Base-by-base conservation (phyloP, 192 early-diverging fungal genomes). In the Backusella mclennaniae region DNA sequence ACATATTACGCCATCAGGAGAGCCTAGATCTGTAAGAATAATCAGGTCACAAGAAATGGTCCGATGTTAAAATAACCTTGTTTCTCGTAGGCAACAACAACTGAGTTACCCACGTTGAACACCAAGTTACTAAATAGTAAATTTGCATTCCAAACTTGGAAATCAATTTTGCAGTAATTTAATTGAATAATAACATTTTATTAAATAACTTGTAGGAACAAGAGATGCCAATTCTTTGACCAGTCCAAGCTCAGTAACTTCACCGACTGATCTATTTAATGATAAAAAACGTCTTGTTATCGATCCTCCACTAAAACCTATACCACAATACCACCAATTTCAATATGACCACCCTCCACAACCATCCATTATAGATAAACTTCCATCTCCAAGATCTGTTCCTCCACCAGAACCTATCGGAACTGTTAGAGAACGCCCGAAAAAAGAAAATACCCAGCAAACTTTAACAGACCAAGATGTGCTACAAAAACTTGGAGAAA, bases 401-500 rank as follows among this genome's bases (percentile, higher is more conserved):
- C 46, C 44, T 4, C 73, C 78, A 19, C 71, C 73, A 31, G 46
- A 71, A 17, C 59, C 72, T 35, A 68, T 38, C 6, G 78, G 68
- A 21, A 75, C 79, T 33, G 70, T 77, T 42, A 82, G 77, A 35
- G 67, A 73, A 19, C 72, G 76, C 35, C 59, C 76, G 3, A 49
- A 46, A 33, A 82, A 78, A 72, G 59, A 75, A 7, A 74, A 67
- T 21, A 76, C 59, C 19, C 59, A 80, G 19, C 66, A 69, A 8
- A 70, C 59, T 33, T 69, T 80, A 68, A 77, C 63, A 14, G 82
- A 84, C 35, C 90, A 91, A 76, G 95, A 99, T 76, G 91, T 99
- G 11, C 87, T 99, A 66, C 92, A 92, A 42, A 87, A 93, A 7
- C 80, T 97, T 67, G 85, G 91, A 79, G 90, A 89, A 15, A 94